Base-by-base conservation (phyloP, 768 basidiomycete species). In the Termitomyces sp. region DNA sequence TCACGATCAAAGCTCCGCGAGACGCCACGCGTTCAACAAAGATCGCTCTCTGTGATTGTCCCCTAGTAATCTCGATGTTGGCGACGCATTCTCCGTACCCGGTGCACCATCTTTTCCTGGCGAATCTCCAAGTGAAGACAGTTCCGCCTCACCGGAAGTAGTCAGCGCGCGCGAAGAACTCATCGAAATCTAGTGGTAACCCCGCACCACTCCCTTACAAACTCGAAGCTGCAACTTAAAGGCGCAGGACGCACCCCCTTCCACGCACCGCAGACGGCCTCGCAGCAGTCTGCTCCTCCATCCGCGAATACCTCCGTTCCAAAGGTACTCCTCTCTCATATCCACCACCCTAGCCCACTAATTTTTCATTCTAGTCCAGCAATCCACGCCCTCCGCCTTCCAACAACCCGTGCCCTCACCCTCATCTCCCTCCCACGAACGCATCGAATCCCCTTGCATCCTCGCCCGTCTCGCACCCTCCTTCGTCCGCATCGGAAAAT, bases 211-310 rank as follows among this genome's bases (percentile, higher is more conserved):
- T 45, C 79, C 82, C 2, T 74, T 81, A n/a, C 65, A 78, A 5
- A 74, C 76, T 87, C 65, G 97, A n/a, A 99, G 67, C 78, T 99
- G 8, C 97, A 98, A 71, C 82, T 99, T 62, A 99, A 98, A 70
- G 97, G 97, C 1, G 84, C 88, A 0, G 97, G 97, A 0, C 80
- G 97, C 12, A 98, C 96, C 1, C 95, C 97, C 0, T 98, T 95
- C 74, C 93, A 0, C 82, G 97, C 26, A 82, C 79, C 52, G 96
- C 97, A 3, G 97, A 98, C 70, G 97, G 97, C 0, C 80, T 99
- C 18, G 97, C 97, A 0, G 96, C 98, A 3, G 73, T 95, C n/a
- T 86, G 97, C 27, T 95, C 93, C 42, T 95, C 93, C 5, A 87
- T 98, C 30, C 87, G 96, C 47, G 97, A 98, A 73, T 98, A 87